phyloP scores from a whole-genome alignment of 2,329 filamentous ascomycete genomes.

The Endothia cerciana region DNA sequence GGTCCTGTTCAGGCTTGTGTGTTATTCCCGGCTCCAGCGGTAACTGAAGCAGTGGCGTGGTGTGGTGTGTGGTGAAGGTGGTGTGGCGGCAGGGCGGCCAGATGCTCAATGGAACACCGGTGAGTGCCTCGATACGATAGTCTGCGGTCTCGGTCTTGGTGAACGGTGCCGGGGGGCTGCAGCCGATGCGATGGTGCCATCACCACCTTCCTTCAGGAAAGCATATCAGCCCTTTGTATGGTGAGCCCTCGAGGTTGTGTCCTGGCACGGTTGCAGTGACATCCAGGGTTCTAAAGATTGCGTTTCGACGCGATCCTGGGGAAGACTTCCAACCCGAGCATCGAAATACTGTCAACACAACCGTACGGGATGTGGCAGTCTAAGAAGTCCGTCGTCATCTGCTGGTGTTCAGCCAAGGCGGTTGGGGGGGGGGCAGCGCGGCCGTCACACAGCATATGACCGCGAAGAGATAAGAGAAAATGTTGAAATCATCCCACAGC shows the following conservation, averaged over 20 bases:
- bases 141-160: neutral
- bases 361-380: too few species aligned
- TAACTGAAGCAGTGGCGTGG: neutral
- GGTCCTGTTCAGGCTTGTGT: neutral
- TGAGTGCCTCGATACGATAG: neutral
- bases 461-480: too few species aligned
- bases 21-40: neutral
- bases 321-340: too few species aligned
- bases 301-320: too few species aligned
- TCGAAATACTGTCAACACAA: too few species aligned
- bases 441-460: too few species aligned
- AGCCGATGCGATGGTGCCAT: neutral
- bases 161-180: neutral
- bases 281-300: too few species aligned
- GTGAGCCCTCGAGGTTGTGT: too few species aligned
- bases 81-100: conserved; percentile 1
- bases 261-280: too few species aligned
- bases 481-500: neutral
- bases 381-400: too few species aligned
- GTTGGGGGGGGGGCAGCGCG: too few species aligned
- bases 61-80: conserved; percentile 3
- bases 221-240: neutral
- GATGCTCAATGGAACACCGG: conserved; percentile 3
- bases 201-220: neutral
- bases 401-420: too few species aligned